A percentile compares a stretch with the other conserved stretches of the same genome.
Conservation (phyloP, 768 basidiomycete species). For the Coprinopsis cinerea region DNA sequence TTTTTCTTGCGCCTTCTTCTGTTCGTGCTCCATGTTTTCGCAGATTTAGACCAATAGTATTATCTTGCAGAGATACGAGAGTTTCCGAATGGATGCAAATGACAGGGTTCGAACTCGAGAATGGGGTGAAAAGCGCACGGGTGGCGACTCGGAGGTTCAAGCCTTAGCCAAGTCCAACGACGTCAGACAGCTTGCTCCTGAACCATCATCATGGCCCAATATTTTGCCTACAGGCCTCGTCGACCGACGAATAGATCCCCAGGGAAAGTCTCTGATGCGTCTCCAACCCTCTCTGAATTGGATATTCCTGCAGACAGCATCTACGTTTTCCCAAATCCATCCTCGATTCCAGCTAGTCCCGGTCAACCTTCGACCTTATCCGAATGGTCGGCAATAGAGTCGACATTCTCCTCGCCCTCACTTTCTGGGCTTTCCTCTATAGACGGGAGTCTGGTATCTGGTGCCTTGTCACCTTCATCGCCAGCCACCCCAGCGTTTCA, state of each 20-base stretch:
- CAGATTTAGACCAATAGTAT: too few relatives aligned
- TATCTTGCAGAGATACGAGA: too few relatives aligned
- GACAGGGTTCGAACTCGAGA: too few relatives aligned
- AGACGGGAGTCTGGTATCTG: neutral
- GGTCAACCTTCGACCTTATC: neutral
- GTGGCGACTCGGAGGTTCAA: too few relatives aligned
- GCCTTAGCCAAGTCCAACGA: too few relatives aligned
- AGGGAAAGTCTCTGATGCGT: too few relatives aligned
- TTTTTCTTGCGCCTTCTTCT: too few relatives aligned
- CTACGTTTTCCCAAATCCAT: neutral
- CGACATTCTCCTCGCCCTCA: neutral
- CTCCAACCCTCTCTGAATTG: neutral
- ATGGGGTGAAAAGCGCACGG: too few relatives aligned
- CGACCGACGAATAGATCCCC: too few relatives aligned
- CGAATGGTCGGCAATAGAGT: neutral
- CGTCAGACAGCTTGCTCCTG: neutral
- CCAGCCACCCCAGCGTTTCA: too few relatives aligned
- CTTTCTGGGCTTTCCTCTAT: neutral
- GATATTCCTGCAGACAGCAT: neutral
- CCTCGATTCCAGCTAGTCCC: neutral
- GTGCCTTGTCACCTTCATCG: neutral
- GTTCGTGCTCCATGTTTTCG: too few relatives aligned
- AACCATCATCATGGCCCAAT: neutral
- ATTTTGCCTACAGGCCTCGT: neutral
- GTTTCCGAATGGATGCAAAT: too few relatives aligned